phyloP scores from a whole-genome alignment of 2,329 filamentous ascomycete genomes.

The Cordyceps farinosa region DNA sequence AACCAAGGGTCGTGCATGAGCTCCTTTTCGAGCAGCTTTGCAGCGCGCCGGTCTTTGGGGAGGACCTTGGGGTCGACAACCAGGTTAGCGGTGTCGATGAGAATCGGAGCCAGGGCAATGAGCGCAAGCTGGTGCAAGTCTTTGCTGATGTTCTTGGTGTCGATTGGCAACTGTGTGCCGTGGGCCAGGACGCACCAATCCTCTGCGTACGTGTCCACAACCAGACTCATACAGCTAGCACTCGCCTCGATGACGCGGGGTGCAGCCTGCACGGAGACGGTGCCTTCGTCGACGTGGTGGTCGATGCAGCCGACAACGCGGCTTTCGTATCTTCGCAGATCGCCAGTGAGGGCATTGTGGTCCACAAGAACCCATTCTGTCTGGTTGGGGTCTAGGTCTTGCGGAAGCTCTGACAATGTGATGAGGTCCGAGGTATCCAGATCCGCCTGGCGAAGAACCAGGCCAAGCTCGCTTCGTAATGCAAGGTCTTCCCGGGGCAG shows the following conservation, averaged over 20 bases:
- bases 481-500: slow-evolving; percentile 63
- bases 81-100: slow-evolving; percentile 71
- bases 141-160: slow-evolving; percentile 21
- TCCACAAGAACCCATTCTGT: slow-evolving; percentile 74
- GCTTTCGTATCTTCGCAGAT: slow-evolving; percentile 49
- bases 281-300: slow-evolving; percentile 71
- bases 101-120: slow-evolving; percentile 64
- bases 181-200: slow-evolving; percentile 53
- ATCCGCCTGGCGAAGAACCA: slow-evolving; percentile 59
- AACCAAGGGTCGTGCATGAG: slow-evolving; percentile 43
- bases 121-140: slow-evolving; percentile 60
- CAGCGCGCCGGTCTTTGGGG: slow-evolving; percentile 55
- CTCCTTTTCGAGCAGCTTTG: slow-evolving; percentile 52
- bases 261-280: slow-evolving; percentile 43
- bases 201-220: slow-evolving; percentile 56
- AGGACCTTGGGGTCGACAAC: slow-evolving; percentile 62
- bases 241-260: slow-evolving; percentile 61
- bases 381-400: slow-evolving; percentile 46
- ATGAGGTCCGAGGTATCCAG: slow-evolving; percentile 60
- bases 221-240: slow-evolving; percentile 71
- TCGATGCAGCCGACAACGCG: slow-evolving; percentile 66
- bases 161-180: background rate
- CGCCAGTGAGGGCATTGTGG: slow-evolving; percentile 69
- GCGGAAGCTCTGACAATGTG: slow-evolving; percentile 51
- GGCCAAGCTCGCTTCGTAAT: slow-evolving; percentile 69